Evolutionary conservation across 257 asterid genomes (phyloP).

Genomic region (Solanum pennellii): DNA sequence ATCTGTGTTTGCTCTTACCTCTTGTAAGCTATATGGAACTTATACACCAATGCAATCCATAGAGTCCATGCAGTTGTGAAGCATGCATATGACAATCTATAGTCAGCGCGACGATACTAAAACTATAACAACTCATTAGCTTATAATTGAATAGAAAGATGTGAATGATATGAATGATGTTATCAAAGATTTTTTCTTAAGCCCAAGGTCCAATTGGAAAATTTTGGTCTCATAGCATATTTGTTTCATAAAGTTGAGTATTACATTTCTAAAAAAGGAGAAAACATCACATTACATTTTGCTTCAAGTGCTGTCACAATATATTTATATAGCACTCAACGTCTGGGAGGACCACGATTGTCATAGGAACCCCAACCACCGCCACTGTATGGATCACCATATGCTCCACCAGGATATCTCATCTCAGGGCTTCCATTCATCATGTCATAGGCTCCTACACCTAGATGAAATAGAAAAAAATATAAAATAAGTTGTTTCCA

Average conservation of each 20-base stretch:
- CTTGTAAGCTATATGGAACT: background rate
- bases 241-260: background rate
- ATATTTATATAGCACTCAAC: constrained; percentile 9
- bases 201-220: background rate
- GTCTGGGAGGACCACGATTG: constrained; percentile 42
- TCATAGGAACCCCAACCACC: constrained; percentile 58
- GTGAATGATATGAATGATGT: background rate
- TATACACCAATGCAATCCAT: background rate
- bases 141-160: background rate
- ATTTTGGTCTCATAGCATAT: background rate
- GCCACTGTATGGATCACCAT: constrained; percentile 35
- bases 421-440: constrained; percentile 67
- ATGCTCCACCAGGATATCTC: constrained; percentile 41
- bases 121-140: background rate
- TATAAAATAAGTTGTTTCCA: background rate
- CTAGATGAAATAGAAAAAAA: constrained; percentile 7
- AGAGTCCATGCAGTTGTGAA: background rate
- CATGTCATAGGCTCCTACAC: constrained; percentile 53
- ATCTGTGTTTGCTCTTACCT: background rate
- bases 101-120: background rate
- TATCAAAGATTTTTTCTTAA: background rate
- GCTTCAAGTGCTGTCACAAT: background rate
- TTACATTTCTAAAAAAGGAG: background rate
- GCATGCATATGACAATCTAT: background rate
- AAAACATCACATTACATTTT: background rate